Percentiles rank a stretch among this genome's conserved stretches.
These are phyloP conservation scores for Bipolaris victoriae DNA, from an alignment of 2,329 filamentous ascomycete species.

Conservation along the genomic window DNA sequence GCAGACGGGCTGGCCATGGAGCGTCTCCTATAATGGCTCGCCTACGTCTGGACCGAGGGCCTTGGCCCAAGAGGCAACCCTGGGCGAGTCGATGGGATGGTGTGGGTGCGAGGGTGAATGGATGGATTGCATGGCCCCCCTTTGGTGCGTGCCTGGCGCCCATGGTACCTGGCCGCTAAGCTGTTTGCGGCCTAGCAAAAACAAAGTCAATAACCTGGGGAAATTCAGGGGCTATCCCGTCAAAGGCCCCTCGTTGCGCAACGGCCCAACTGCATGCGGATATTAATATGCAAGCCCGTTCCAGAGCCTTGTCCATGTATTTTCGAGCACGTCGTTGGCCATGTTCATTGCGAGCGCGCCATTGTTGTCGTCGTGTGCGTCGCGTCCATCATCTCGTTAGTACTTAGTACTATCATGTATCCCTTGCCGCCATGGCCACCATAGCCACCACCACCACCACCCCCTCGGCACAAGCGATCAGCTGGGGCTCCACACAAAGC, in stretches of 20 bases:
- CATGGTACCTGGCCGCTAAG: slow-evolving; percentile 24
- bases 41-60: slow-evolving; percentile 15
- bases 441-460: neutral
- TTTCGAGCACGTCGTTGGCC: neutral
- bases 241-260: slow-evolving; percentile 1
- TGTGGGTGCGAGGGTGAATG: neutral
- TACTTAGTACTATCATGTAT: neutral
- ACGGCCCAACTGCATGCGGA: neutral
- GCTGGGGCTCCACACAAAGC: neutral
- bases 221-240: slow-evolving; percentile 43
- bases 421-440: neutral
- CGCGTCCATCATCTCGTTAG: neutral
- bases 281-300: neutral
- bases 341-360: no score
- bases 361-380: no score
- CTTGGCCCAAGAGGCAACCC: slow-evolving; percentile 21
- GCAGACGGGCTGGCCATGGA: slow-evolving; percentile 18
- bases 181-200: slow-evolving; percentile 21
- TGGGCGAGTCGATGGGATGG: neutral
- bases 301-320: neutral
- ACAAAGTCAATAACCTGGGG: slow-evolving; percentile 45
- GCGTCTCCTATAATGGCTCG: slow-evolving; percentile 28
- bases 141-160: slow-evolving; percentile 29
- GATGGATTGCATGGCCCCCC: neutral
- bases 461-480: neutral